phyloP scores from a whole-genome alignment of 2,329 filamentous ascomycete species.

The Xylaria multiplex region DNA sequence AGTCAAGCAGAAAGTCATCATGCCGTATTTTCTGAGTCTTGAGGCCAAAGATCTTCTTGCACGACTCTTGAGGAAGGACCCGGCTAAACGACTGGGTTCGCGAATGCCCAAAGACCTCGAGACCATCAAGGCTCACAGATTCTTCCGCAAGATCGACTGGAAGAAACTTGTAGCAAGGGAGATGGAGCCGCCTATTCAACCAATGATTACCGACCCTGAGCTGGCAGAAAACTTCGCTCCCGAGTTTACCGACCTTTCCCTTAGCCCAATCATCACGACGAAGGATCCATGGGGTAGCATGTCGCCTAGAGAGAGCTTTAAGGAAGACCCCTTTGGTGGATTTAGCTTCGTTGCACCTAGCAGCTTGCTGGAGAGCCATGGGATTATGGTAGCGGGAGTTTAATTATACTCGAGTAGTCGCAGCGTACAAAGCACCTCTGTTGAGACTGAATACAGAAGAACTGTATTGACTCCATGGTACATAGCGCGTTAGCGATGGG shows the following conservation, averaged over 20 bases:
- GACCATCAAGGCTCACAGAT: conserved; percentile 89
- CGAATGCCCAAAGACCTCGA: conserved; percentile 89
- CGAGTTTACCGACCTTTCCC: conserved; percentile 88
- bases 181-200: conserved; percentile 87
- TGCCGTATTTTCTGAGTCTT: conserved; percentile 90
- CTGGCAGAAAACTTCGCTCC: conserved; percentile 93
- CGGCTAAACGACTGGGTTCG: conserved; percentile 85
- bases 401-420: conserved; percentile 10
- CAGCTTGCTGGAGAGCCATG: conserved; percentile 63
- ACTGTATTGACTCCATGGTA: conserved; percentile 8
- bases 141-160: conserved; percentile 98
- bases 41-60: conserved; percentile 96
- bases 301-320: conserved; percentile 50
- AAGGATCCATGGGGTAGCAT: conserved; percentile 55
- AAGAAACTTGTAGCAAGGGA: conserved; percentile 83
- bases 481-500: conserved; percentile 9
- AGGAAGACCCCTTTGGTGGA: conserved; percentile 69
- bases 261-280: conserved; percentile 74
- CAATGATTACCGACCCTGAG: conserved; percentile 93
- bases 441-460: neutral
- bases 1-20: conserved; percentile 84
- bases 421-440: neutral
- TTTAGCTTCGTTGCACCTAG: conserved; percentile 72
- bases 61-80: conserved; percentile 89
- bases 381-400: conserved; percentile 49